Percentiles rank a stretch among this genome's conserved stretches.
These are phyloP conservation scores for Silene noctiflora DNA, from an alignment of 179 eudicot genomes.

Conservation along the genomic window DNA sequence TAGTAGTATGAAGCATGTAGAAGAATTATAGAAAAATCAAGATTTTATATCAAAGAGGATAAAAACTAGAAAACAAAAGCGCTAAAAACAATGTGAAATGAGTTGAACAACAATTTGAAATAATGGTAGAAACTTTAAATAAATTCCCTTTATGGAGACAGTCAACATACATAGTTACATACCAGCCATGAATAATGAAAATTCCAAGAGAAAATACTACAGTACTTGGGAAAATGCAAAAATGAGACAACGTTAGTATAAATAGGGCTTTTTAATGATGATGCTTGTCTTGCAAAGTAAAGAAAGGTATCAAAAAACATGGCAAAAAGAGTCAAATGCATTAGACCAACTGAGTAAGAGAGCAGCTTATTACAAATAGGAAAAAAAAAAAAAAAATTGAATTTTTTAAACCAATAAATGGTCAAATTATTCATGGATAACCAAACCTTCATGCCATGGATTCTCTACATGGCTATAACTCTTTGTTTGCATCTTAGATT, in stretches of 20 bases:
- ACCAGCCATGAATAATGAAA: constrained; percentile 28
- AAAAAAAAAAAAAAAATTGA: not conserved
- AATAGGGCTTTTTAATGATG: not conserved
- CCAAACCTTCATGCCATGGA: not conserved
- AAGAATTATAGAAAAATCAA: not conserved
- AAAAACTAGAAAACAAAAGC: constrained; percentile 2
- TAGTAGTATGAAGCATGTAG: not conserved
- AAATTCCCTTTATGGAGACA: constrained; percentile 14
- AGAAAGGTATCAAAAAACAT: constrained; percentile 19
- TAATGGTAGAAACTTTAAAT: too few species aligned
- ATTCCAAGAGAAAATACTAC: constrained; percentile 1
- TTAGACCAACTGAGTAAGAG: not conserved
- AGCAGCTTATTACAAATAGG: not conserved
- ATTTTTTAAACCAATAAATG: constrained; percentile 10
- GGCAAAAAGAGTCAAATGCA: not conserved
- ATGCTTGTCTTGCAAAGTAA: constrained; percentile 21
- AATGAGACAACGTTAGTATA: constrained; percentile 15
- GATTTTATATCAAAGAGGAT: not conserved
- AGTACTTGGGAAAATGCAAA: constrained; percentile 21
- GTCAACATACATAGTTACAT: constrained; percentile 21
- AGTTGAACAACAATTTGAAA: constrained; percentile 11
- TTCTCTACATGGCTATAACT: constrained; percentile 5
- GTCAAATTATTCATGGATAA: constrained; percentile 19
- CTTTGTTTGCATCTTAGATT: constrained; percentile 20
- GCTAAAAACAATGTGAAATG: constrained; percentile 19